Evolutionary conservation across 2,329 filamentous ascomycete species (phyloP), one percentile per base, ranked within the genome.

Genomic region (Aspergillus eucalypticola): DNA sequence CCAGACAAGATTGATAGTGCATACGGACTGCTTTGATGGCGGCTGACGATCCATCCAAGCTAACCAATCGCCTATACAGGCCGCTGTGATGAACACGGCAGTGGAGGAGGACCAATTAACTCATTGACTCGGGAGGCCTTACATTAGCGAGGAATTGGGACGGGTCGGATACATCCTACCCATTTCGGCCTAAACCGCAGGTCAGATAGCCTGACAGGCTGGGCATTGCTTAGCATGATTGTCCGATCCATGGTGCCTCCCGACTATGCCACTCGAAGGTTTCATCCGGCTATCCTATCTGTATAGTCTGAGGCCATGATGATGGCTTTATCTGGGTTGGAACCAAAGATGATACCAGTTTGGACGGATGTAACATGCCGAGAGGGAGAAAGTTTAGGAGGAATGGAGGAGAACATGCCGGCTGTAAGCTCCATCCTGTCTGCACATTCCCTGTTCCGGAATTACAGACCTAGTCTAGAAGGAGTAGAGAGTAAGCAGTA

Each of bases 121-220:
- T 8, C 44, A 27, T 50, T 27, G 25, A 50, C 46, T 19, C 25
- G 15, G 25, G 23, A 8, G 46, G 46, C 25, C 46, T 50, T 29
- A 50, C 25, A 11, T 29, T 19, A 29, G 15, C 25, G 25, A 50
- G 46, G n/a, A 10, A 25, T 3, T 8, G 8, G 3, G 25, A 21
- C 41, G 17, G 41, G 41, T 11, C 41, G 10, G 41, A 21, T 13
- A 21, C 4, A 44, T n/a, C n/a, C 80, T 57, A 21, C 41, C 46
- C 46, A 50, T 50, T 29, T 17, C 46, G 46, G 46, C 46, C 46
- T 50, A 27, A 50, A 21, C 78, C 83, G 46, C 78, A 76, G 64
- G 81, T 82, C 59, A 77, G 69, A 57, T 74, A 75, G 65, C 74
- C 74, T 49, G 74, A 79, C 65, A 82, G 81, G 23, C 76, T 79